A percentile compares a stretch with the other conserved stretches of the same genome.
Conservation (phyloP, 2,329 filamentous ascomycete species). For the Hypoxylon sp. region DNA sequence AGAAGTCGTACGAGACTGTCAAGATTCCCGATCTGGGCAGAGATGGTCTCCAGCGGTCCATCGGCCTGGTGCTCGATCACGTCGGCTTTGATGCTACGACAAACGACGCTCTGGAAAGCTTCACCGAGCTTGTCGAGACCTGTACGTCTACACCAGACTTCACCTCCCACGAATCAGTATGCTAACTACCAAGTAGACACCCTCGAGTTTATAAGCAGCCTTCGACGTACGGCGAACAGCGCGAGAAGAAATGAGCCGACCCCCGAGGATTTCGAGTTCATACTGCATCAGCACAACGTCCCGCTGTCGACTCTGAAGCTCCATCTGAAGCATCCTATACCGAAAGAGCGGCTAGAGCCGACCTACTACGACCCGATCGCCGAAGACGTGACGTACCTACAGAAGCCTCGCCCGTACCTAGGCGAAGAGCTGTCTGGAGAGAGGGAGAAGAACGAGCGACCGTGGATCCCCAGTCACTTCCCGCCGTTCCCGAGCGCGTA, state of each 20-base stretch:
- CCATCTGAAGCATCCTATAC: slow-evolving; percentile 63
- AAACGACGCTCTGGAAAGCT: slow-evolving; percentile 65
- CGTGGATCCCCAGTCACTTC: slow-evolving; percentile 66
- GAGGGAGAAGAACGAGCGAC: slow-evolving; percentile 61
- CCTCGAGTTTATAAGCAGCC: slow-evolving; percentile 56
- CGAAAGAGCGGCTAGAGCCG: slow-evolving; percentile 50
- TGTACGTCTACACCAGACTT: slow-evolving; percentile 54
- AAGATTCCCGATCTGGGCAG: slow-evolving; percentile 46
- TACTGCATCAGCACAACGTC: slow-evolving; percentile 60
- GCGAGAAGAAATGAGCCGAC: slow-evolving; percentile 62
- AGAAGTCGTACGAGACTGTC: slow-evolving; percentile 23
- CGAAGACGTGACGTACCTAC: slow-evolving; percentile 51
- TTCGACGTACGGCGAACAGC: slow-evolving; percentile 56
- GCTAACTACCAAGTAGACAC: slow-evolving; percentile 54
- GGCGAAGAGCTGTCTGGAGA: slow-evolving; percentile 66
- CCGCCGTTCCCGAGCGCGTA: slow-evolving; percentile 70
- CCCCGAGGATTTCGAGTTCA: slow-evolving; percentile 65
- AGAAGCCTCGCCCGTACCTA: slow-evolving; percentile 54
- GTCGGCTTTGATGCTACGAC: slow-evolving; percentile 65
- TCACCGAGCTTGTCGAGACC: slow-evolving; percentile 62
- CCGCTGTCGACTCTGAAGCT: slow-evolving; percentile 60
- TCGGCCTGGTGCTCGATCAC: slow-evolving; percentile 63
- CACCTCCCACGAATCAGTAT: slow-evolving; percentile 9
- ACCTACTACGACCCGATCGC: slow-evolving; percentile 50
- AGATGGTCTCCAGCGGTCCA: slow-evolving; percentile 60